Evolutionary conservation across 192 early-diverging fungal species (phyloP), one percentile per base, ranked within the genome.

Genomic region (Jimgerdemannia flammicorona): DNA sequence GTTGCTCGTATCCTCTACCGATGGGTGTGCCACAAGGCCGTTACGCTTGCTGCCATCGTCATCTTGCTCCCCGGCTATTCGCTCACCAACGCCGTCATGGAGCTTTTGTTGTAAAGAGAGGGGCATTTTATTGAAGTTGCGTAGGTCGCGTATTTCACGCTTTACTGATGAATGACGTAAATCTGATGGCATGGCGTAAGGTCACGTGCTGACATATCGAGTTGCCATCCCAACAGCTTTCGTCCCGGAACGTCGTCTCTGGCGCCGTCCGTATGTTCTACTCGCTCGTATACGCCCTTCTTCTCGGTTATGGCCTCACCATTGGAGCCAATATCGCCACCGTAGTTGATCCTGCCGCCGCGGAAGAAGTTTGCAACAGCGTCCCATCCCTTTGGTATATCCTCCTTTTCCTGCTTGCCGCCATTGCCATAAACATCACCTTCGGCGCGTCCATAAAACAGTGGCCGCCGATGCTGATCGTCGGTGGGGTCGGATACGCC

Each of bases 201-300:
- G n/a, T n/a, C n/a, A n/a, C n/a, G n/a, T n/a, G n/a, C n/a, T n/a
- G n/a, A n/a, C n/a, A n/a, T n/a, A n/a, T n/a, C n/a, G n/a, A n/a
- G n/a, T n/a, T n/a, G n/a, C n/a, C n/a, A n/a, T n/a, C n/a, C n/a
- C n/a, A n/a, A n/a, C n/a, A n/a, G n/a, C n/a, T 98, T 74, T 89
- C 91, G n/a, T 93, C 94, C 17, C 87, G 91, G 64, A 98, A 98
- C 78, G 87, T 96, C 79, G 90, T 97, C 59, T 91, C 92, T 4
- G 97, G 97, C 44, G 89, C 92, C 0, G 93, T 97, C 18, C 88
- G 95, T 10, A 83, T 97, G 66, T 90, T 97, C 64, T 92, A 91
- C 73, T 89, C 94, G 40, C 82, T 98, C 29, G 90, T 95, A 29
- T 91, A 89, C 40, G 92, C 94, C 43, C 86, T 95, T 71, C 87